Conservation (phyloP, 257 asterid species). For the Solanum etuberosum region DNA sequence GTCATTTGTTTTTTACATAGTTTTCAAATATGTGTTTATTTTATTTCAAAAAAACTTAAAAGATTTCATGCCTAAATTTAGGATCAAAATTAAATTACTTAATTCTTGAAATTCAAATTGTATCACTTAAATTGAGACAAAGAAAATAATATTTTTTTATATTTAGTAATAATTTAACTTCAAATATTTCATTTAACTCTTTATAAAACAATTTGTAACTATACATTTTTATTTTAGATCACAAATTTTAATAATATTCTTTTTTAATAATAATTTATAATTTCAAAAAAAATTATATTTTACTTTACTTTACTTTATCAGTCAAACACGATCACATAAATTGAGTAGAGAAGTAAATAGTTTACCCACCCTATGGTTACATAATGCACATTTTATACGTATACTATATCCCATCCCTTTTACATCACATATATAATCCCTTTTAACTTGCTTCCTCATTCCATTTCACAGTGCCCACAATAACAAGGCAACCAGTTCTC, state of each 20-base stretch:
- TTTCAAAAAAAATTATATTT: too few species aligned
- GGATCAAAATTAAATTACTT: neutral
- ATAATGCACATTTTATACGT: neutral
- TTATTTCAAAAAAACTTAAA: too few species aligned
- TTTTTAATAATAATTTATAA: too few species aligned
- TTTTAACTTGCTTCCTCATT: neutral
- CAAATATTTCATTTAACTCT: too few species aligned
- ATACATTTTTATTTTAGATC: too few species aligned
- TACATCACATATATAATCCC: neutral
- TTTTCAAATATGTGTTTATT: neutral
- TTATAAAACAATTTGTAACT: too few species aligned
- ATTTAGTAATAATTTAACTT: neutral
- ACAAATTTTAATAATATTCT: neutral
- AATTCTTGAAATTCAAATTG: too few species aligned
- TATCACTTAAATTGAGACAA: too few species aligned
- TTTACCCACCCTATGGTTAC: neutral
- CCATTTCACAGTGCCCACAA: neutral
- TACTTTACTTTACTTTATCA: too few species aligned
- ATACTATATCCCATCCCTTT: neutral
- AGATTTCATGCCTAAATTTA: accelerated
- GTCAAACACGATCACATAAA: neutral
- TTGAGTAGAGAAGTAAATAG: neutral
- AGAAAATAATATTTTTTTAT: too few species aligned
- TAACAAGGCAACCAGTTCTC: neutral
- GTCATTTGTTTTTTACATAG: too few species aligned